Base-by-base conservation (phyloP, 2,329 filamentous ascomycete genomes). In the Trichoderma arundinaceum region DNA sequence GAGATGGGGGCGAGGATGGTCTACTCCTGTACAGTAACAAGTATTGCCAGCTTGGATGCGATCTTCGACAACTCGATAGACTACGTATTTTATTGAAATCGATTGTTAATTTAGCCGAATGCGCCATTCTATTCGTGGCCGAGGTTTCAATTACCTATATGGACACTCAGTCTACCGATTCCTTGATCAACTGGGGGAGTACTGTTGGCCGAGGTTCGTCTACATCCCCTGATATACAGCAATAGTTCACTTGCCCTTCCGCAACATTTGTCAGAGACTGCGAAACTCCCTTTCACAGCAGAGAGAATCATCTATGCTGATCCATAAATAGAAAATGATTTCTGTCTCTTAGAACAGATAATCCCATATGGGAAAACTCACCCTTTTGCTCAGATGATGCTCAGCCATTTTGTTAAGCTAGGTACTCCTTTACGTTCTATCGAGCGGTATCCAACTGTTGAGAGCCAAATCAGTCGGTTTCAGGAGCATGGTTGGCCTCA, bases 121-220 rank as follows among this genome's bases (percentile, higher is more conserved):
- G 85, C 66, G 82, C 84, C 2, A 84, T 97, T 2, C 80, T 97
- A 28, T 96, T 95, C 72, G 85, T 93, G 32, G 93, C 93, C 0
- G 94, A 98, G 77, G 93, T 97, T 13, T 96, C 93, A 3, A 86
- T 96, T 46, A 95, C 92, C 0, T 96, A 96, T 72, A 96, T 97
- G 92, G 88, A 92, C 64, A 86, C 87, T 2, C 76, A 84, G 22
- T 88, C 87, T 46, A 88, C 92, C 6, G 89, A 97, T 79, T 82
- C 84, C 15, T 81, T 97, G 8, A 88, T 97, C 35, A 75, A 82
- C 58, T 97, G 92, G 92, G 89, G 91, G n/a, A 86, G 87, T 63
- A 86, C 80, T 10, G 81, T 96, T 57, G 84, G 87, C 12, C 81
- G 90, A 76, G 86, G 91, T 92, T 78, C 72, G 81, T 69, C 13